Evolutionary conservation across 495 filamentous ascomycete species (phyloP).

Genomic region (Neurospora tetraspora): DNA sequence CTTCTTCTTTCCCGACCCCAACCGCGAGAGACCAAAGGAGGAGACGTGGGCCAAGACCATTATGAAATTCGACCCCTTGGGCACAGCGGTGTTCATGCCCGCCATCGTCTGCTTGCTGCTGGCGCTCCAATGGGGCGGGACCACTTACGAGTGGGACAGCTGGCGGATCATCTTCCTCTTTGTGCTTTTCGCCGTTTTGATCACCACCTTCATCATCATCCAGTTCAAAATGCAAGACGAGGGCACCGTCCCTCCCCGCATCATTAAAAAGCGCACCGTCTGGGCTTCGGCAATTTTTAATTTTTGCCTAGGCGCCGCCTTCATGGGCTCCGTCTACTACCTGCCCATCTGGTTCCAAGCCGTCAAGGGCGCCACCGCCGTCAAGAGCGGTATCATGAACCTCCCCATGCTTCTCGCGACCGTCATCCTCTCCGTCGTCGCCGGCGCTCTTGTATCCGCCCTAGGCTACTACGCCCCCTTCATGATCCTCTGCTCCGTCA

Average conservation of each 20-base stretch:
- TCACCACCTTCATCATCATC: slow-evolving; percentile 47
- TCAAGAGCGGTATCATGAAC: slow-evolving; percentile 65
- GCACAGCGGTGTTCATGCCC: slow-evolving; percentile 60
- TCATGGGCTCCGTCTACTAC: slow-evolving; percentile 62
- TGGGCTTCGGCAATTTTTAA: slow-evolving; percentile 42
- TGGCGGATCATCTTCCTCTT: slow-evolving; percentile 63
- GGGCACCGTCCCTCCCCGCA: slow-evolving; percentile 62
- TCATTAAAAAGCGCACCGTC: slow-evolving; percentile 62
- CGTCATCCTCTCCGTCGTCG: slow-evolving; percentile 50
- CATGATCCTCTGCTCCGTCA: slow-evolving; percentile 49
- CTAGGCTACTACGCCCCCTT: slow-evolving; percentile 72
- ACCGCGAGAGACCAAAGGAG: slow-evolving; percentile 18
- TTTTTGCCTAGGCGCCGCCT: slow-evolving; percentile 49
- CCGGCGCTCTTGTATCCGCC: slow-evolving; percentile 50
- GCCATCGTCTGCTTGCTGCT: slow-evolving; percentile 62
- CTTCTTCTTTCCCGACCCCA: slow-evolving; percentile 46
- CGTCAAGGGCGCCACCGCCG: slow-evolving; percentile 58
- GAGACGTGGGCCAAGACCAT: slow-evolving; percentile 37
- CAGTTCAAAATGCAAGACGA: slow-evolving; percentile 54
- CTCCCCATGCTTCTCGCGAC: slow-evolving; percentile 60
- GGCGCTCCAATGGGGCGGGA: slow-evolving; percentile 81
- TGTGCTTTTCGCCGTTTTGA: slow-evolving; percentile 58
- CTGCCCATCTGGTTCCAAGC: slow-evolving; percentile 88
- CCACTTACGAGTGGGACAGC: slow-evolving; percentile 53
- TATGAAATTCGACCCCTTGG: slow-evolving; percentile 54